Conservation (phyloP, 306 rosid genomes). For the Quercus aquifolioides region DNA sequence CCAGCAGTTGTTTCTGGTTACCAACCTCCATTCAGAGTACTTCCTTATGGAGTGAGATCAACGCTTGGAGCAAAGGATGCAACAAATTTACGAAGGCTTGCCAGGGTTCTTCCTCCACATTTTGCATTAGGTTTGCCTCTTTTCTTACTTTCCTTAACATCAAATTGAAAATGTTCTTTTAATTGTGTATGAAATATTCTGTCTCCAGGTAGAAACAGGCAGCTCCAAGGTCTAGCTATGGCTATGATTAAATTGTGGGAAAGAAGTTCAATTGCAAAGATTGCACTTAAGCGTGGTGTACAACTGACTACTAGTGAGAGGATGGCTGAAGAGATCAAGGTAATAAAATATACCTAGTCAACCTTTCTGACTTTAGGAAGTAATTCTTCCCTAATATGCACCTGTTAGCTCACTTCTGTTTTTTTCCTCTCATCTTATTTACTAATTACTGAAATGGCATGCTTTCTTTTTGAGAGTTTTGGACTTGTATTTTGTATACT, state of each 20-base stretch:
- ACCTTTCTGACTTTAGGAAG: conserved; percentile 9
- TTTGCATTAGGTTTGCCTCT: conserved; percentile 74
- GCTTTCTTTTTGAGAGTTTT: background rate
- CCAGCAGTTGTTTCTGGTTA: conserved; percentile 71
- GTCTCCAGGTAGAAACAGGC: conserved; percentile 80
- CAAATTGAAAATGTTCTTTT: conserved; percentile 14
- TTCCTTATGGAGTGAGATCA: conserved; percentile 84
- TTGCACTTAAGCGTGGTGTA: conserved; percentile 97
- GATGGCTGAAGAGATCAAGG: conserved; percentile 99
- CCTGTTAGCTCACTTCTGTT: background rate
- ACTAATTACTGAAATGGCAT: conserved; percentile 12
- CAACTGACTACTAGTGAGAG: conserved; percentile 96
- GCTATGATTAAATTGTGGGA: conserved; percentile 91
- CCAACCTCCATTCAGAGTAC: conserved; percentile 88
- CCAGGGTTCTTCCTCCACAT: conserved; percentile 96
- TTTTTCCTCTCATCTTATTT: conserved; percentile 1
- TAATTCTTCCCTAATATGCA: background rate
- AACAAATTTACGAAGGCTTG: conserved; percentile 75
- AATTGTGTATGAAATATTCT: conserved; percentile 21
- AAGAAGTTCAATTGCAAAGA: conserved; percentile 77
- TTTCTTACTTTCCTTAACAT: conserved; percentile 12
- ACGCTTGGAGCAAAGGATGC: conserved; percentile 75
- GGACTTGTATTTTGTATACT: background rate
- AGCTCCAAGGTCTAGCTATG: conserved; percentile 84
- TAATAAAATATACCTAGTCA: conserved; percentile 25